Evolutionary conservation across 176 grass and related monocot species (phyloP), one percentile per base, ranked within the genome.

Genomic region (Carex myosuroides): DNA sequence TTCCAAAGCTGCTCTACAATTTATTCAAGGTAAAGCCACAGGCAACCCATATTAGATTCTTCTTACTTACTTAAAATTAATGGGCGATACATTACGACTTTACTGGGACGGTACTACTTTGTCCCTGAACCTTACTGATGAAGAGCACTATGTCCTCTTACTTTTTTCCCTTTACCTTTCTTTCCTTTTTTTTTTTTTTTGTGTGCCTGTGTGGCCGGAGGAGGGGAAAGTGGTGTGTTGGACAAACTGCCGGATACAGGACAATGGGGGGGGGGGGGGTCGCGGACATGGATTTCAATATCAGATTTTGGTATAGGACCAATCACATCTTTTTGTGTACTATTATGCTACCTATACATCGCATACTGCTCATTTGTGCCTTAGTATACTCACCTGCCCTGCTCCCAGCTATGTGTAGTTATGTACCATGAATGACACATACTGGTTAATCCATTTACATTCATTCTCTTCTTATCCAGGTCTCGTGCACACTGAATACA

Each of bases 1-100:
- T 85, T 97, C 94, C 12, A 97, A 94, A 93, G 94, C 94, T 84
- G 92, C 94, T 72, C 89, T 97, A 75, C 94, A 94, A 83, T 97
- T 97, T 80, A 86, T 94, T 39, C 81, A 94, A 41, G 87, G 94
- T 97, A 94, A 35, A 66, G 9, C 64, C 68, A 54, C 24, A 85
- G 5, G 22, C 46, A 59, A 81, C 12, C 37, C 0, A 24, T 24
- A 48, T 50, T 24, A 26, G n/a, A 17, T 24, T 52, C n/a, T 50
- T 52, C 4, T 46, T 68, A 17, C 1, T 1, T 13, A 11, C 69
- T 1, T 7, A 5, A 39, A 69, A 18, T 69, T 41, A 69, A 42
- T 48, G 60, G 60, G 17, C 8, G 16, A 0, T 62, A 62, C n/a
- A 62, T 62, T 62, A 11, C 18, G n/a, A 24, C 1, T 24, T 24